Evolutionary conservation across 768 basidiomycete genomes (phyloP), one percentile per base, ranked within the genome.

Genomic region (Pholiota molesta): DNA sequence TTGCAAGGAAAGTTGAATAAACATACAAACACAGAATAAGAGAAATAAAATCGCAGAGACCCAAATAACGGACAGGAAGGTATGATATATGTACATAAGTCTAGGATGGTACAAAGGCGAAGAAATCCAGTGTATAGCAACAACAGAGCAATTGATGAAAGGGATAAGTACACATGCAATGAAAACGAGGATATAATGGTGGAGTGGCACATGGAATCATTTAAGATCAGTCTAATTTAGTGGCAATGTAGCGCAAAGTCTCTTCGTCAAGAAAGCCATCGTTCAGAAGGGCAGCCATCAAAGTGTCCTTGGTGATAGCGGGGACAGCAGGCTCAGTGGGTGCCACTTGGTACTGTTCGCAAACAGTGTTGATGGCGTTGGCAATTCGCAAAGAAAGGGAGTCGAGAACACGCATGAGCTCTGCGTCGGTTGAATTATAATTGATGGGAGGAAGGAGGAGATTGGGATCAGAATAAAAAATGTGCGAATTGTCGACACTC

Each of bases 401-500:
- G 66, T 95, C 91, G 33, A 97, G 79, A n/a, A 93, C 75, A 62
- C 83, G 74, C 75, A 88, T 83, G 56, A 95, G 75, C 61, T 96
- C 91, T 17, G 81, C 74, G 66, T 95, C 94, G 29, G 84, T 80
- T 66, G 89, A 85, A 63, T 85, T 86, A 55, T 90, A 87, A 62
- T 79, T 78, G 74, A 96, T 82, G 10, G 82, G 73, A 0, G 95
- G 94, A 2, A 95, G 68, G 37, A 94, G 78, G 49, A 86, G 74
- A 56, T 82, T 79, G 1, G 86, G 86, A 61, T 92, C 85, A 55
- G 83, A 86, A 68, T 82, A 79, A 55, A 89, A 76, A 63, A 79
- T 79, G 10, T 73, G 59, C 5, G 75, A 69, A 17, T 74, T 59
- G 29, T 74, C 69, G 11, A 66, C 65, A 7, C 65, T 65, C 0